Conservation (phyloP, 2,329 filamentous ascomycete species). For the Acrodontium crateriforme region DNA sequence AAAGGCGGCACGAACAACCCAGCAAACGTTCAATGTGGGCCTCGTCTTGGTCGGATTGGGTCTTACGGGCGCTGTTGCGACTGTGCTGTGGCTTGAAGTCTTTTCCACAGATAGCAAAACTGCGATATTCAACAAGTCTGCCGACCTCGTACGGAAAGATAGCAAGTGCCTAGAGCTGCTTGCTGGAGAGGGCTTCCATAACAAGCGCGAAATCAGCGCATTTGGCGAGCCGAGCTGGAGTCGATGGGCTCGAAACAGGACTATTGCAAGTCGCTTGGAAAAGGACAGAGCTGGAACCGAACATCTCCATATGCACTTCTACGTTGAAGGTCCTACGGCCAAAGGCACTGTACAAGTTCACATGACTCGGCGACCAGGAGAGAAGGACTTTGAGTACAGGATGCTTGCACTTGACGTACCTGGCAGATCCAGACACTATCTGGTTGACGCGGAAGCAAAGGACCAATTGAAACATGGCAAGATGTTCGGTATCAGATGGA, state of each 20-base stretch:
- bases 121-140: constrained; percentile 74
- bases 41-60: constrained; percentile 61
- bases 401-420: constrained; percentile 69
- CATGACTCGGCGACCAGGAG: constrained; percentile 53
- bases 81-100: constrained; percentile 68
- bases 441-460: constrained; percentile 46
- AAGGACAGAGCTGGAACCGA: constrained; percentile 64
- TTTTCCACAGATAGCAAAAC: constrained; percentile 75
- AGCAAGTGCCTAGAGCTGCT: constrained; percentile 57
- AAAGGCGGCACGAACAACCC: constrained; percentile 71
- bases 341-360: constrained; percentile 65
- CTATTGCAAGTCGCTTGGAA: constrained; percentile 38
- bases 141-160: constrained; percentile 64
- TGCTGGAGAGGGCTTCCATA: constrained; percentile 43
- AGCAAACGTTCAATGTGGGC: constrained; percentile 80
- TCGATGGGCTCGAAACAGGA: constrained; percentile 59
- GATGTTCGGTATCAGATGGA: constrained; percentile 51
- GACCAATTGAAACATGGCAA: constrained; percentile 25
- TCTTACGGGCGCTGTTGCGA: constrained; percentile 64
- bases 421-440: constrained; percentile 48
- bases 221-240: constrained; percentile 70
- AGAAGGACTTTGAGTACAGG: constrained; percentile 61
- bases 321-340: constrained; percentile 65
- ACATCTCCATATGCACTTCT: constrained; percentile 74
- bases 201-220: constrained; percentile 56